These are phyloP conservation scores for Syzygium oleosum DNA, from an alignment of 345 rosid species.

Conservation along the genomic window DNA sequence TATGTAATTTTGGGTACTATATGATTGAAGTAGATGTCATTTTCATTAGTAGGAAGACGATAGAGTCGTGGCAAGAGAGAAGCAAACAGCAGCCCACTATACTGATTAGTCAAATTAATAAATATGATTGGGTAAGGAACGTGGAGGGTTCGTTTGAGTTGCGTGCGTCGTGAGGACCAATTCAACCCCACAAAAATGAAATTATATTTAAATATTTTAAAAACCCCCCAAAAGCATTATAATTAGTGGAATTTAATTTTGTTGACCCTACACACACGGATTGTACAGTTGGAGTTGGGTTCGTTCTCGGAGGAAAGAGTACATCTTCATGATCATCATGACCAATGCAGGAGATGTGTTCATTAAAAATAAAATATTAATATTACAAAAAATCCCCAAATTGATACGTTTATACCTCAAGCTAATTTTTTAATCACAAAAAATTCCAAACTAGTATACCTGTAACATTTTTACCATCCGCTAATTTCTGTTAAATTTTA, in stretches of 20 bases:
- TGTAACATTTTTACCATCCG: no score
- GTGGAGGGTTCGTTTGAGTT: background rate
- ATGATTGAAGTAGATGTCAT: background rate
- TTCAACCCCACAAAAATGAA: background rate
- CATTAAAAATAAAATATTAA: background rate
- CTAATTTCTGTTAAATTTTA: no score
- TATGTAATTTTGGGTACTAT: background rate
- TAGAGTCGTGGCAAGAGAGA: background rate
- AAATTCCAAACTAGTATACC: no score
- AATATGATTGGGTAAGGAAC: background rate
- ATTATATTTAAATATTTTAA: background rate
- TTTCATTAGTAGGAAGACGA: background rate
- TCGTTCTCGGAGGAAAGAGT: background rate
- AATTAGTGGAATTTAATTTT: background rate
- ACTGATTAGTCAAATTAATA: background rate
- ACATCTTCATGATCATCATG: background rate
- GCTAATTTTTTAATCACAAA: no score
- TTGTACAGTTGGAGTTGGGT: background rate
- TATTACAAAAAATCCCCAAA: no score
- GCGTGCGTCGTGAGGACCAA: background rate
- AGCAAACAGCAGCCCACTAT: background rate
- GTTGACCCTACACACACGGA: conserved; percentile 9
- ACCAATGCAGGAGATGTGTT: background rate
- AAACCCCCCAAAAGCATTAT: background rate
- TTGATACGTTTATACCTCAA: no score